Evolutionary conservation across 2,329 filamentous ascomycete species (phyloP).

Genomic region (Penicillium concentricum): DNA sequence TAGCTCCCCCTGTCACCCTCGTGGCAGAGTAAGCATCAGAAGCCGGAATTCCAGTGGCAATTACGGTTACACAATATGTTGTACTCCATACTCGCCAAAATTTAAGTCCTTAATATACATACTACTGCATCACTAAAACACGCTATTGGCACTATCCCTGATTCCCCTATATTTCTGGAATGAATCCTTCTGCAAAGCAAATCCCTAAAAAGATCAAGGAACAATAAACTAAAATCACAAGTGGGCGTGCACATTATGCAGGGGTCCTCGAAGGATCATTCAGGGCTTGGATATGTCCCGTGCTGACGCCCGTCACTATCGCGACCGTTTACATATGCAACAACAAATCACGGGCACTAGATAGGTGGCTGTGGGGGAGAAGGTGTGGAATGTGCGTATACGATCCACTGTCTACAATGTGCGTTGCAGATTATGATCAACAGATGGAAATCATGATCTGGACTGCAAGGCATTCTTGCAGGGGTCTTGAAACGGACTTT

Average conservation of each 20-base stretch:
- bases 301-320: conserved; percentile 1
- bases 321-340: background rate
- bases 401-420: background rate
- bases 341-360: background rate
- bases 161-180: conserved; percentile 10
- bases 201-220: conserved; percentile 2
- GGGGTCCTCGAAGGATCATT: background rate
- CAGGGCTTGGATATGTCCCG: background rate
- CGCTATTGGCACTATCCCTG: conserved; percentile 6
- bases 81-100: background rate
- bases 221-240: background rate
- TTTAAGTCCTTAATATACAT: background rate
- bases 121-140: conserved; percentile 9
- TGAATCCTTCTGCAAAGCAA: conserved; percentile 8
- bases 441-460: background rate
- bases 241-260: background rate
- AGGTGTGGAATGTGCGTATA: background rate
- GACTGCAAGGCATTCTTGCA: conserved; percentile 1
- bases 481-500: background rate
- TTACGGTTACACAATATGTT: too few species aligned
- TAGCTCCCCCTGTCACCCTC: conserved; percentile 6
- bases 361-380: background rate
- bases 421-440: conserved; percentile 1
- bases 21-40: conserved; percentile 9
- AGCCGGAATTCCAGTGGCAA: background rate